phyloP scores from a whole-genome alignment of 805 yeast genomes.

The Candida mattraensis region DNA sequence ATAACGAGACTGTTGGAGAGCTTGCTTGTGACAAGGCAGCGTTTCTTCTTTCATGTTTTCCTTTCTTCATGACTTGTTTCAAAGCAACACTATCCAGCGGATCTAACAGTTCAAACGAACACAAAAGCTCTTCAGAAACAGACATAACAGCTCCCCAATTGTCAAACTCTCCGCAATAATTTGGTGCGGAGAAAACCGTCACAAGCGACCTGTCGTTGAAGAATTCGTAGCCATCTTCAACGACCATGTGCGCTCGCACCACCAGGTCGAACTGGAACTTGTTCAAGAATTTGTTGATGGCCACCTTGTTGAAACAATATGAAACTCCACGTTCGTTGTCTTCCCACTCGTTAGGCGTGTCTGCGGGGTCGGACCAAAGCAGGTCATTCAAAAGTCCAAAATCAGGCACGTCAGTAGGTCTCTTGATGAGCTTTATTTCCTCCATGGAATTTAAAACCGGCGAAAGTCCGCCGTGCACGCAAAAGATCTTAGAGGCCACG shows the following conservation, averaged over 20 bases:
- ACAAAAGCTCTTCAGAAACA: conserved; percentile 86
- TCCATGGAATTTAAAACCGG: conserved; percentile 74
- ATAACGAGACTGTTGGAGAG: conserved; percentile 18
- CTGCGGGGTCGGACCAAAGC: conserved; percentile 85
- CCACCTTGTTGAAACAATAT: conserved; percentile 75
- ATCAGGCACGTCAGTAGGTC: conserved; percentile 88
- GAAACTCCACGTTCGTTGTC: conserved; percentile 85
- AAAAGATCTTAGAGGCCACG: conserved; percentile 92
- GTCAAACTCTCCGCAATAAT: conserved; percentile 81
- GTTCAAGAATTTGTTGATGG: conserved; percentile 72
- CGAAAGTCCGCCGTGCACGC: conserved; percentile 83
- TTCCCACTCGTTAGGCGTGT: conserved; percentile 81
- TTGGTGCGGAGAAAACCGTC: conserved; percentile 74
- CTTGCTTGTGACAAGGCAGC: conserved; percentile 39
- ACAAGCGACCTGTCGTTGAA: conserved; percentile 71
- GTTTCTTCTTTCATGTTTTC: conserved; percentile 79
- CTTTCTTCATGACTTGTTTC: conserved; percentile 92
- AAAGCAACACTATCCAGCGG: conserved; percentile 92
- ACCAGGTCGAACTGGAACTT: conserved; percentile 79
- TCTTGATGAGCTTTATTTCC: conserved; percentile 69
- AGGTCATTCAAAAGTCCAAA: conserved; percentile 75
- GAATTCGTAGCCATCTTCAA: conserved; percentile 77
- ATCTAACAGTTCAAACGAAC: conserved; percentile 90
- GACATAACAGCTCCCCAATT: conserved; percentile 99
- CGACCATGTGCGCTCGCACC: conserved; percentile 87